Evolutionary conservation across 371 early-diverging fungal species (phyloP).

Genomic region (Apophysomyces elegans): DNA sequence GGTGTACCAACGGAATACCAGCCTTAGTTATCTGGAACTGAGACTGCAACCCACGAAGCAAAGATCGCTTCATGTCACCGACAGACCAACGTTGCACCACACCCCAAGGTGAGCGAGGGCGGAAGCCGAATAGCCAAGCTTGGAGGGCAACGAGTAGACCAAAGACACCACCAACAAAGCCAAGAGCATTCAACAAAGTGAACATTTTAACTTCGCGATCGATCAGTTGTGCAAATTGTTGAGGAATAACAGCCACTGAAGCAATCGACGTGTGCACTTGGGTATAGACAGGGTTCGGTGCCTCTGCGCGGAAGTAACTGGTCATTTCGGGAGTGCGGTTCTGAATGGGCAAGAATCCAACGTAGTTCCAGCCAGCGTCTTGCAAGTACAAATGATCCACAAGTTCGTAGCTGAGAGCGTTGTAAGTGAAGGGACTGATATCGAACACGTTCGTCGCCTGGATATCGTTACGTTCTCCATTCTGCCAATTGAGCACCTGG

Average conservation of each 20-base stretch:
- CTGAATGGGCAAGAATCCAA: constrained; percentile 50
- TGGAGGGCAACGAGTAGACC: constrained; percentile 23
- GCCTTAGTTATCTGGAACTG: constrained; percentile 22
- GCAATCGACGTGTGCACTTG: constrained; percentile 39
- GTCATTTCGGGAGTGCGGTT: constrained; percentile 49
- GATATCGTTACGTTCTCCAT: constrained; percentile 47
- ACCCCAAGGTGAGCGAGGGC: constrained; percentile 29
- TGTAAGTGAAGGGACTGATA: constrained; percentile 45
- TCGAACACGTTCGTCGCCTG: constrained; percentile 42
- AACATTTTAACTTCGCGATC: constrained; percentile 55
- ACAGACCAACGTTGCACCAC: constrained; percentile 31
- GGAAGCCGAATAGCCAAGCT: constrained; percentile 26
- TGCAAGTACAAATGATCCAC: constrained; percentile 51
- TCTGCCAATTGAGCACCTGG: constrained; percentile 42
- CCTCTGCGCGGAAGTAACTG: constrained; percentile 47
- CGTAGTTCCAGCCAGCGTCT: constrained; percentile 51
- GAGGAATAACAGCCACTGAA: constrained; percentile 34
- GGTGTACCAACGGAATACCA: constrained; percentile 25
- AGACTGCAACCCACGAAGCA: constrained; percentile 23
- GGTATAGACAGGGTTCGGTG: constrained; percentile 46
- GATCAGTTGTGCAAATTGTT: constrained; percentile 23
- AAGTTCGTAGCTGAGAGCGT: constrained; percentile 40
- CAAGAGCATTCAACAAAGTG: constrained; percentile 24
- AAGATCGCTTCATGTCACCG: constrained; percentile 28
- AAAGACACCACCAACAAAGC: constrained; percentile 29